Base-by-base conservation (phyloP, 1,284 basidiomycete genomes). In the Athelia psychrophila region DNA sequence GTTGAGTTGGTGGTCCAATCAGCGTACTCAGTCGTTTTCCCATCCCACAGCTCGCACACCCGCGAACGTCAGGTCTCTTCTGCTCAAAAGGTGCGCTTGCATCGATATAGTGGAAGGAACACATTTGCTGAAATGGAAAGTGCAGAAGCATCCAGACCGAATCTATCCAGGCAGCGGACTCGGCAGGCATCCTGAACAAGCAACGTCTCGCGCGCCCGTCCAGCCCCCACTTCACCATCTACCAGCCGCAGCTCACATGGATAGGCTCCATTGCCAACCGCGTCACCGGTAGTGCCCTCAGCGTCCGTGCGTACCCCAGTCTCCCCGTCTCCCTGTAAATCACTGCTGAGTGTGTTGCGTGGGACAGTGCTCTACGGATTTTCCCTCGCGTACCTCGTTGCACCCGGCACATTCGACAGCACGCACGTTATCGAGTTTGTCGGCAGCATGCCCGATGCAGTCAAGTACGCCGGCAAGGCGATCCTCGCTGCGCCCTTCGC, bases 211-310 rank as follows among this genome's bases (percentile, higher is more conserved):
- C 79, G 48, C 88, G 96, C 25, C 96, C 97, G 18, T 88, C 80
- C 53, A 91, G 88, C 62, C 96, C 97, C 20, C 94, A 98, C 71
- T 89, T 95, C 63, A 92, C 92, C 47, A 98, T 98, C 72, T 99
- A 98, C 76, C 91, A 97, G 70, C 94, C 93, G 19, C 95, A 98
- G 70, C 71, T 94, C 45, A 98, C 96, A 42, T 97, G 92, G 93
- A 35, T 88, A 51, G 79, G 73, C 2, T 97, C 94, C 15, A 94
- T 96, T 63, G 80, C 80, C 27, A 88, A 98, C 75, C 90, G 96
- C 69, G 71, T 83, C 46, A 92, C 94, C 5, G 96, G 97, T 54
- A 80, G 73, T 20, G 91, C 78, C 10, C 77, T 99, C 50, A 88
- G 87, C 55, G 84, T 79, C 54, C 77, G 91, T 93, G 64, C 64